phyloP scores from a whole-genome alignment of 169 alveolate genomes.

The Plasmodium malariae region DNA sequence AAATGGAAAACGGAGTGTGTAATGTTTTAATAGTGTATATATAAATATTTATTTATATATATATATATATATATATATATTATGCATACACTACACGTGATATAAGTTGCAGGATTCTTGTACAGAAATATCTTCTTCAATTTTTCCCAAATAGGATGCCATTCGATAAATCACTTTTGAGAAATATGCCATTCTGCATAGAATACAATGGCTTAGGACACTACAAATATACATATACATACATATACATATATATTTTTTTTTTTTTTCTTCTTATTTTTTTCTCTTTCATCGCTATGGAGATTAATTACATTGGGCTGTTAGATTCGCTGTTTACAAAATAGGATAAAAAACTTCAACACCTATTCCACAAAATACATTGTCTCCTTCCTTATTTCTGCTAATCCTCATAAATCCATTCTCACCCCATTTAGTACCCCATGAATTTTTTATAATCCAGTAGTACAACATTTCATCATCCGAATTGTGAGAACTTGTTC shows the following conservation, averaged over 20 bases:
- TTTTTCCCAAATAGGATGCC: not conserved
- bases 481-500: not conserved
- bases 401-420: constrained; percentile 87
- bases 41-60: no score
- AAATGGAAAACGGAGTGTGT: no score
- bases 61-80: no score
- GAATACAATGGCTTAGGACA: not conserved
- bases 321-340: constrained; percentile 7
- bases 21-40: no score
- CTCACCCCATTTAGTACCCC: constrained; percentile 92
- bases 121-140: no score
- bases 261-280: not conserved
- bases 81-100: no score
- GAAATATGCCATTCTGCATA: not conserved
- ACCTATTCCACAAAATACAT: constrained; percentile 67
- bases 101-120: no score
- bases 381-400: constrained; percentile 61
- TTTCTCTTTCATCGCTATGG: not conserved
- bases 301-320: not conserved
- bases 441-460: constrained; percentile 91
- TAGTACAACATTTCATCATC: constrained; percentile 73
- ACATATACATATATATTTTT: not conserved
- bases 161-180: not conserved
- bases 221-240: not conserved
- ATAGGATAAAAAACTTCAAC: constrained; percentile 54